phyloP scores from a whole-genome alignment of 2,329 filamentous ascomycete species.

The Blastomyces gilchristii region DNA sequence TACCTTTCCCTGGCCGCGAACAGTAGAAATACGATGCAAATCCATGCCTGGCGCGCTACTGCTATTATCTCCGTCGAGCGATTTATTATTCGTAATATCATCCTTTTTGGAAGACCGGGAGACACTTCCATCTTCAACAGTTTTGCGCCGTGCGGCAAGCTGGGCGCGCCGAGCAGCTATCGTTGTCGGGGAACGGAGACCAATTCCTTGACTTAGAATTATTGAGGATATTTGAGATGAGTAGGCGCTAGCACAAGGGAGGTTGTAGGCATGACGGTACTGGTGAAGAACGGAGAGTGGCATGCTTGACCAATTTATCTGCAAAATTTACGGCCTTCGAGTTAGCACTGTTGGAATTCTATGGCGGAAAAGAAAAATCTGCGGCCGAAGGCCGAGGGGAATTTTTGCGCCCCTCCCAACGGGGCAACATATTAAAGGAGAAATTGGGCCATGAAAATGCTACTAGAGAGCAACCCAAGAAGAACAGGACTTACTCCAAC shows the following conservation, averaged over 20 bases:
- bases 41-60: background rate
- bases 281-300: conserved; percentile 38
- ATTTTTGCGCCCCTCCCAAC: background rate
- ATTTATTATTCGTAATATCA: conserved; percentile 1
- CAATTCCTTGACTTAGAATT: conserved; percentile 37
- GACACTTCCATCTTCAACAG: background rate
- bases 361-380: background rate
- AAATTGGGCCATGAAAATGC: conserved; percentile 11
- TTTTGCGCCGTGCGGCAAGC: conserved; percentile 5
- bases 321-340: background rate
- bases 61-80: background rate
- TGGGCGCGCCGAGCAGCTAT: conserved; percentile 31
- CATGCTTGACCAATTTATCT: conserved; percentile 38
- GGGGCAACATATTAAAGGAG: background rate
- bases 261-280: conserved; percentile 40
- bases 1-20: conserved; percentile 29
- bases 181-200: conserved; percentile 36
- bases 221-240: conserved; percentile 38
- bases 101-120: conserved; percentile 2
- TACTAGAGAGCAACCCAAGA: background rate
- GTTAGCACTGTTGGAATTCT: background rate
- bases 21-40: background rate
- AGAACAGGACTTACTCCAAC: conserved; percentile 26
- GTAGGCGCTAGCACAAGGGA: conserved; percentile 36
- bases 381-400: background rate